Evolutionary conservation across 495 filamentous ascomycete species (phyloP), one percentile per base, ranked within the genome.

Genomic region (Cercophora samala): DNA sequence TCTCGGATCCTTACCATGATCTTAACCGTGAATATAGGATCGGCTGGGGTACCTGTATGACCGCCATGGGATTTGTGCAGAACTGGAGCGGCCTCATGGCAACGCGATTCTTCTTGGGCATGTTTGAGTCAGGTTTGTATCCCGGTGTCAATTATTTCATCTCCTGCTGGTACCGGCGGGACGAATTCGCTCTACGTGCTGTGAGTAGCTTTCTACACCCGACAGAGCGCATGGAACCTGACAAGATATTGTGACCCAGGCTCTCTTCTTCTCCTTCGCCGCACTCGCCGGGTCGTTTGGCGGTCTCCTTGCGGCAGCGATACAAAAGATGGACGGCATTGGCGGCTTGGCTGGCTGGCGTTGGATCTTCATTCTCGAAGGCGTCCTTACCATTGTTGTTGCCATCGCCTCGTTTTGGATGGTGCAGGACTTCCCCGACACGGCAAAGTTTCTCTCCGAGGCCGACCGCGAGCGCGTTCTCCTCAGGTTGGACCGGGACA

Each of bases 181-280:
- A 82, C 54, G 93, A 97, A 66, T 89, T 96, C 63, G 93, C 92
- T 37, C 82, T 81, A 24, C 81, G 82, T 46, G 78, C 80, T 17
- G 93, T 70, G 55, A 51, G 78, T 74, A 19, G 60, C 66, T 1
- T 51, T n/a, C 51, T 52, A 1, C 22, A 46, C 15, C 8, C 37
- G 13, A 29, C 8, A 8, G 26, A 29, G 26, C 37, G 37, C 37
- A 46, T 46, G 11, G 11, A 46, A 17, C 11, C 37, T 46, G 37
- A 46, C 15, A 1, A 46, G 13, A 8, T 9, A 13, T 17, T 46
- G 15, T 46, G 0, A 58, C 23, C 6, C 25, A 70, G 71, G 92
- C 93, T 42, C 90, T 97, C 62, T 97, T 98, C 83, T 97, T 96
- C 79, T 93, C 90, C 4, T 90, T 92, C 0, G 93, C 93, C 0